These are phyloP conservation scores for Bretschneidera sinensis DNA, from an alignment of 345 rosid genomes.

Conservation along the genomic window DNA sequence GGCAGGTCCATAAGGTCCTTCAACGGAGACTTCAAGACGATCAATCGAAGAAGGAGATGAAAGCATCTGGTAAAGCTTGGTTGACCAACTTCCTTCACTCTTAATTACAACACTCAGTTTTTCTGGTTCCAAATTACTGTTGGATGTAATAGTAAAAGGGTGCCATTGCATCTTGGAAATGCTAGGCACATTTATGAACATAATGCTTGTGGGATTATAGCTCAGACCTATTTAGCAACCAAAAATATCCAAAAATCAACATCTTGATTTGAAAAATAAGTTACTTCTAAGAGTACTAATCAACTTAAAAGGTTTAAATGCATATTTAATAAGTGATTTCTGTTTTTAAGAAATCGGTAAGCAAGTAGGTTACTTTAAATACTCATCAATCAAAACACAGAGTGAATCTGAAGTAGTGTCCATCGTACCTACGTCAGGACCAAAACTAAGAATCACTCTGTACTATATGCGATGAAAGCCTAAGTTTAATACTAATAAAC, in stretches of 20 bases:
- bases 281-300: no score
- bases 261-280: no score
- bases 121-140: constrained; percentile 61
- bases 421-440: no score
- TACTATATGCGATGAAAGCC: no score
- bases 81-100: constrained; percentile 80
- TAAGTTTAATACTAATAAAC: no score
- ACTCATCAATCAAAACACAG: no score
- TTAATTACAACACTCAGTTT: constrained; percentile 62
- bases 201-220: constrained; percentile 62
- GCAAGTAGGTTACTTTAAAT: no score
- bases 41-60: constrained; percentile 48
- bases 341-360: no score
- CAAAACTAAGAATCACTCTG: no score
- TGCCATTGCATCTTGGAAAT: constrained; percentile 90
- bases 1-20: constrained; percentile 92
- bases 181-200: constrained; percentile 69
- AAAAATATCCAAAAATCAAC: not conserved
- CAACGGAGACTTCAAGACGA: constrained; percentile 54
- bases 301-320: no score
- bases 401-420: no score
- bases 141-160: constrained; percentile 76
- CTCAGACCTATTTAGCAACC: constrained; percentile 37
- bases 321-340: no score
- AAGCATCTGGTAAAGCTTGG: constrained; percentile 53